Percentiles rank a stretch among this genome's conserved stretches.
Evolutionary conservation across 1,139 yeast genomes (phyloP).

Genomic region (Pichia sp.): DNA sequence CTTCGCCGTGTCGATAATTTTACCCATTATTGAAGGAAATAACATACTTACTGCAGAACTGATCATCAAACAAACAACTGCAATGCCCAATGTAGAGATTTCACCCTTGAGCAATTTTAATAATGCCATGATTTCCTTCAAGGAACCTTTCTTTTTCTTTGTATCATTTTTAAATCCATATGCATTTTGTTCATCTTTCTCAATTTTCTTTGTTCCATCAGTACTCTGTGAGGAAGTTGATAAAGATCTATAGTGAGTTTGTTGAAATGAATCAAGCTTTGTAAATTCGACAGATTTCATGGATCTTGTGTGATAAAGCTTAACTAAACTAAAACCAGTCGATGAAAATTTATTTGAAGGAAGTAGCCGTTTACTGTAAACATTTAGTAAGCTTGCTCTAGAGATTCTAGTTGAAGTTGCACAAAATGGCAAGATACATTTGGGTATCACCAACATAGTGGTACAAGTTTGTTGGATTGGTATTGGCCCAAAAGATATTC

Average conservation of each 20-base stretch:
- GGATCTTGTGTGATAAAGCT: too few relatives aligned
- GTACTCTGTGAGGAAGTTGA: not conserved
- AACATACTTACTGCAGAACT: constrained; percentile 36
- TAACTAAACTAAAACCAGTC: not conserved
- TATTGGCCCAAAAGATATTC: not conserved
- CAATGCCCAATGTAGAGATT: constrained; percentile 24
- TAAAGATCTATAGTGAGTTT: not conserved
- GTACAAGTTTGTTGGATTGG: not conserved
- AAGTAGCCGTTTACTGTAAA: not conserved
- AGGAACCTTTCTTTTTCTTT: constrained; percentile 18
- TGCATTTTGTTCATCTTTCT: not conserved
- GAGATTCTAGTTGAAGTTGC: not conserved
- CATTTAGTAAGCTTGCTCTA: not conserved
- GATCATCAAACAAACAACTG: constrained; percentile 23
- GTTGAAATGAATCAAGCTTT: not conserved
- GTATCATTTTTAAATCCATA: not conserved
- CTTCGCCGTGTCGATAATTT: constrained; percentile 37
- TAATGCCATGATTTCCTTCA: constrained; percentile 25
- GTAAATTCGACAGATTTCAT: too few relatives aligned
- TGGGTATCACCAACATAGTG: not conserved
- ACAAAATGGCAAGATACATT: not conserved
- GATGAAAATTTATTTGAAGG: not conserved
- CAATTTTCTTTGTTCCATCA: not conserved
- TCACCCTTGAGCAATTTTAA: constrained; percentile 27
- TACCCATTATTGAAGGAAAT: constrained; percentile 42